A percentile compares a stretch with the other conserved stretches of the same genome.
phyloP scores from a whole-genome alignment of 2,329 filamentous ascomycete species.

The Botrytis fabae region DNA sequence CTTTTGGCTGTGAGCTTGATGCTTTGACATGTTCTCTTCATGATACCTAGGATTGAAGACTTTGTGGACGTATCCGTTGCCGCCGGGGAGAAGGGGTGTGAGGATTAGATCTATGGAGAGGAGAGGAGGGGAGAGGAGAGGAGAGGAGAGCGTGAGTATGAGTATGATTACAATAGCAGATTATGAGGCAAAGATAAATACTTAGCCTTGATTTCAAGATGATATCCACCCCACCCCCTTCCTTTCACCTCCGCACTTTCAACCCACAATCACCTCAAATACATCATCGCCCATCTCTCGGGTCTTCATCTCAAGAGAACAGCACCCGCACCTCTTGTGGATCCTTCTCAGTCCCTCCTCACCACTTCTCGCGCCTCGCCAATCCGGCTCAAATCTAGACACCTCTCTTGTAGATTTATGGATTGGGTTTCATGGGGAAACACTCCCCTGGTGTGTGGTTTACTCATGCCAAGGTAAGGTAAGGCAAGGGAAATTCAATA shows the following conservation, averaged over 20 bases:
- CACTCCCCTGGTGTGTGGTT: too few species aligned
- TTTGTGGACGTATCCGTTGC: rapidly evolving
- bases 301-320: neutral
- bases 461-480: too few species aligned
- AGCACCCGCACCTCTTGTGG: neutral
- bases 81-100: neutral
- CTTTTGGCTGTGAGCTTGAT: neutral
- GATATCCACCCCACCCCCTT: too few species aligned
- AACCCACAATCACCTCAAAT: too few species aligned
- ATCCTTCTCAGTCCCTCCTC: too few species aligned
- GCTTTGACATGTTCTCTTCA: neutral
- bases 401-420: too few species aligned
- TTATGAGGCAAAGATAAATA: neutral
- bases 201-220: too few species aligned
- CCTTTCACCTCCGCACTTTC: too few species aligned
- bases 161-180: neutral
- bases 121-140: rapidly evolving
- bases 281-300: neutral
- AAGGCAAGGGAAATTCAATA: too few species aligned
- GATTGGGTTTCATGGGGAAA: too few species aligned
- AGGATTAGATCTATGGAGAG: neutral
- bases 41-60: neutral
- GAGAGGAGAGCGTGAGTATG: neutral
- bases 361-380: too few species aligned
- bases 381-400: too few species aligned